Base-by-base conservation (phyloP, 371 early-diverging fungal genomes). In the Batrachochytrium dendrobatidis region DNA sequence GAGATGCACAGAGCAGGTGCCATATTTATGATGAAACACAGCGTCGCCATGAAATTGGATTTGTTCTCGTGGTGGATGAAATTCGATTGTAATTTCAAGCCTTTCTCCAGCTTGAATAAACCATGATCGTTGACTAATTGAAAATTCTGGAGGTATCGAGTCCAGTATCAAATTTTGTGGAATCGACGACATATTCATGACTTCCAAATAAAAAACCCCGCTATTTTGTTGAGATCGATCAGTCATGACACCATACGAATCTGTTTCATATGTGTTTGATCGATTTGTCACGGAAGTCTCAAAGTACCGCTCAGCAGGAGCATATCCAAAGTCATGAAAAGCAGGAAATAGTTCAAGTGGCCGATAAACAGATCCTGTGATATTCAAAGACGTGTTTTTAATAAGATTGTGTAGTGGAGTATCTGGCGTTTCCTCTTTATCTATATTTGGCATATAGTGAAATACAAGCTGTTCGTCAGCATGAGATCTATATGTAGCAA, bases 31-130 rank as follows among this genome's bases (percentile, higher is more conserved):
- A 1, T 43, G 39, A 55, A 82, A 80, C 12, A 55, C 31, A 0
- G 76, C 79, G 34, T 71, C 76, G n/a, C 80, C 82, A 3, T 63
- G 67, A 54, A 79, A 82, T 53, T 79, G 76, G 3, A 72, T 58
- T 60, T 82, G 82, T 53, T 76, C 76, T 45, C 69, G 61, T 28
- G 67, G 66, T 0, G 82, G 82, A 57, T 76, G 77, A 58, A 82
- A 82, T 55, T 76, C 76, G 3, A 82, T 65, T 15, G 77, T 77
- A 32, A 82, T 69, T 18, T 58, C 28, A 18, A 82, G 53, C 55
- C 71, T 71, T 24, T 76, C 73, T 28, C 79, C 79, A 3, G 79
- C 63, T 35, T 63, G 62, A 8, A 82, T 52, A 18, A 53, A 28
- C 82, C 82, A 82, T 24, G 66, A 58, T 15, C 78, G 60, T 1